These are phyloP conservation scores for Ophiostoma montium DNA, from an alignment of 2,329 filamentous ascomycete species.

Conservation along the genomic window DNA sequence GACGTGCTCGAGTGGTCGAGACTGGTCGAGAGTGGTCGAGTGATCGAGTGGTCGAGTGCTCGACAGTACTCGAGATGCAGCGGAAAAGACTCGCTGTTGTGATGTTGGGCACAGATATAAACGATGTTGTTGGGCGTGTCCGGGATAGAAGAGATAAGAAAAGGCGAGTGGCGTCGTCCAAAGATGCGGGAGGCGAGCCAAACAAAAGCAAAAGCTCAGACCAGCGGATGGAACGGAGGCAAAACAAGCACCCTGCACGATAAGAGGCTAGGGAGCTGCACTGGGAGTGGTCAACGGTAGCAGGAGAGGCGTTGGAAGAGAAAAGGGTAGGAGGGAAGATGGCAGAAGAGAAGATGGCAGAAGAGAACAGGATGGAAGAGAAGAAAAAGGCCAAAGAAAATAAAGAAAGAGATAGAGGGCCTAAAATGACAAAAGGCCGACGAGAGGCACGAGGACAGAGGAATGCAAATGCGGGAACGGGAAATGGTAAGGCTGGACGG, in stretches of 20 bases:
- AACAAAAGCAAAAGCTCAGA: conserved; percentile 2
- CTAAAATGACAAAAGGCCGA: not conserved
- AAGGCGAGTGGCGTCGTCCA: too few relatives aligned
- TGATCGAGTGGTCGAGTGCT: too few relatives aligned
- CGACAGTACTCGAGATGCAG: too few relatives aligned
- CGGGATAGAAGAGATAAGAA: not conserved
- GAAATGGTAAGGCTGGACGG: not conserved
- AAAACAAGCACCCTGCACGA: conserved; percentile 2
- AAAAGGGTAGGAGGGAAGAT: not conserved
- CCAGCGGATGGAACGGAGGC: conserved; percentile 4
- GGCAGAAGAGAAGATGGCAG: not conserved
- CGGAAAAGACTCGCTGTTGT: too few relatives aligned
- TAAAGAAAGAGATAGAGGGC: not conserved
- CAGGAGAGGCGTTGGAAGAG: not conserved
- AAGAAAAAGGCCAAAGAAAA: not conserved
- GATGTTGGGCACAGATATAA: too few relatives aligned
- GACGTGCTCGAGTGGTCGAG: too few relatives aligned
- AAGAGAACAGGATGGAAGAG: not conserved
- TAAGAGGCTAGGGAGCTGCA: not conserved
- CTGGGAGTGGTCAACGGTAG: not conserved
- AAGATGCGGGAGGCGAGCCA: not conserved
- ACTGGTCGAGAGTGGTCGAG: too few relatives aligned
- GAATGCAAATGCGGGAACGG: not conserved
- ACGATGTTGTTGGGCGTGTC: too few relatives aligned
- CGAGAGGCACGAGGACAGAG: not conserved